A percentile compares a stretch with the other conserved stretches of the same genome.
These are phyloP conservation scores for Yueomyces sinensis DNA, from an alignment of 805 yeast genomes.

Conservation along the genomic window DNA sequence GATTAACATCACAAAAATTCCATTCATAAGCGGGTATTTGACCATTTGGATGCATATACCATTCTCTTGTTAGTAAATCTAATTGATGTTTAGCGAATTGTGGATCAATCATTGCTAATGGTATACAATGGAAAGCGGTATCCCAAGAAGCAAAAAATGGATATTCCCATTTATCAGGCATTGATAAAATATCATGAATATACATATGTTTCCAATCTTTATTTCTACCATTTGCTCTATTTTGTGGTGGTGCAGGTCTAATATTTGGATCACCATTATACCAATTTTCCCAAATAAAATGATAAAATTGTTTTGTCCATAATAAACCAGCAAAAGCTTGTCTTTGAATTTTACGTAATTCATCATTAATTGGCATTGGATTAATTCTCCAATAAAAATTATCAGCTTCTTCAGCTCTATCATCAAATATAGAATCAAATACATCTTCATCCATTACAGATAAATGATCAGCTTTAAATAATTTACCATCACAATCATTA, in stretches of 20 bases:
- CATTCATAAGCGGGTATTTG: slow-evolving; percentile 95
- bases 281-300: slow-evolving; percentile 80
- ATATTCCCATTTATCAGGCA: slow-evolving; percentile 94
- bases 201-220: slow-evolving; percentile 81
- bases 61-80: slow-evolving; percentile 76
- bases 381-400: slow-evolving; percentile 82
- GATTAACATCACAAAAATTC: slow-evolving; percentile 93
- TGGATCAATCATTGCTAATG: slow-evolving; percentile 87
- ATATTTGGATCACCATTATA: slow-evolving; percentile 69
- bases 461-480: slow-evolving; percentile 8
- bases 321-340: slow-evolving; percentile 90
- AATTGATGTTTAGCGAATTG: slow-evolving; percentile 82
- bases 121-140: slow-evolving; percentile 88
- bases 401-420: slow-evolving; percentile 79
- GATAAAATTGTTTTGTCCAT: slow-evolving; percentile 89
- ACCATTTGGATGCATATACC: slow-evolving; percentile 99
- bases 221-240: slow-evolving; percentile 80
- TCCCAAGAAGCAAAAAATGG: slow-evolving; percentile 98
- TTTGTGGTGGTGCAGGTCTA: slow-evolving; percentile 62
- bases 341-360: slow-evolving; percentile 70
- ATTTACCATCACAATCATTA: slow-evolving; percentile 19
- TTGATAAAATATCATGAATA: slow-evolving; percentile 73
- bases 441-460: slow-evolving; percentile 53
- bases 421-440: slow-evolving; percentile 54
- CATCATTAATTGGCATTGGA: slow-evolving; percentile 73